Evolutionary conservation across 805 yeast species (phyloP).

Genomic region (Naumovozyma castellii): DNA sequence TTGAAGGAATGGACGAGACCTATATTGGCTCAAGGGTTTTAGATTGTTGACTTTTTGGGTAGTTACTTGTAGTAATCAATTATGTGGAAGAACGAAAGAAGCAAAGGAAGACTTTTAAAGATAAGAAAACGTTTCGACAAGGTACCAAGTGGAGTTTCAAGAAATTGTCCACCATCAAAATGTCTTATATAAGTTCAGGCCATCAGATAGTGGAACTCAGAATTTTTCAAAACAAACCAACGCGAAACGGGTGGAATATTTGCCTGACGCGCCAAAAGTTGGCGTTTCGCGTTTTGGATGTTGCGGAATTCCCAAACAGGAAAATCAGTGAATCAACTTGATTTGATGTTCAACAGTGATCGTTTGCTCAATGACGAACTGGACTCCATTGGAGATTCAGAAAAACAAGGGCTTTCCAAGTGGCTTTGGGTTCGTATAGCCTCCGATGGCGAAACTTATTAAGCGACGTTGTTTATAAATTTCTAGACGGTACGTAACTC

Average conservation of each 20-base stretch:
- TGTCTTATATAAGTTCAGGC: neutral
- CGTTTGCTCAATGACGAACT: too few relatives aligned
- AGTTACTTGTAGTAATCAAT: neutral
- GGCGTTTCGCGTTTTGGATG: neutral
- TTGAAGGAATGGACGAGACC: conserved; percentile 18
- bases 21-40: conserved; percentile 8
- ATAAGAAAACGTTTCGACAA: neutral
- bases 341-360: too few relatives aligned
- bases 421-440: too few relatives aligned
- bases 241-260: neutral
- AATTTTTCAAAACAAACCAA: neutral
- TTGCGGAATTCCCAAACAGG: neutral
- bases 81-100: neutral
- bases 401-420: too few relatives aligned
- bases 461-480: too few relatives aligned
- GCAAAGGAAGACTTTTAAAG: neutral
- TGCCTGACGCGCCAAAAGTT: neutral
- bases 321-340: neutral
- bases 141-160: neutral
- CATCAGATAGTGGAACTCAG: too few relatives aligned
- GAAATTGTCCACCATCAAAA: neutral
- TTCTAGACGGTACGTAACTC: too few relatives aligned
- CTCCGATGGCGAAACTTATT: too few relatives aligned
- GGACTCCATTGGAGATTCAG: too few relatives aligned
- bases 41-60: neutral